Evolutionary conservation across 192 early-diverging fungal genomes (phyloP), one percentile per base, ranked within the genome.

Genomic region (Backusella circina): DNA sequence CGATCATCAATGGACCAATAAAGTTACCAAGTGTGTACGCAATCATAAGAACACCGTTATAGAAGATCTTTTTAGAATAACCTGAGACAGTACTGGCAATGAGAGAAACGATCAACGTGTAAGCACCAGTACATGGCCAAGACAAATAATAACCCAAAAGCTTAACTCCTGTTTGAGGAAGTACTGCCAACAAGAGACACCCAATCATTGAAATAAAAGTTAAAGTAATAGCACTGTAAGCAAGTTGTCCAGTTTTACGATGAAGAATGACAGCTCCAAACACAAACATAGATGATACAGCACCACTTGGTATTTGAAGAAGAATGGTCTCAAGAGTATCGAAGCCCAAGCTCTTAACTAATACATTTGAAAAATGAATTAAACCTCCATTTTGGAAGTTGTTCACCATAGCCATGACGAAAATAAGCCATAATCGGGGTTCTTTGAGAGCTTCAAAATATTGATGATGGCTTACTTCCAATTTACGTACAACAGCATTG

Each of bases 271-370:
- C 13, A 72, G 57, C n/a, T 1, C 37, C n/a, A 13, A 72, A 61
- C 2, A 35, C 31, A 36, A 18, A 50, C 36, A 36, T 9, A 32
- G 33, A 15, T 3, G 71, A 30, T 8, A 31, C 47, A 12, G 32
- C 47, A 23, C 71, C 71, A 57, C 50, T 21, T 23, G 71, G 71
- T 2, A 72, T 72, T 72, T 72, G 71, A 26, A 72, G 51, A 61
- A 72, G 47, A 23, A 72, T 61, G 2, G 71, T 36, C 3, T 72
- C 18, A 26, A 32, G n/a, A 1, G 71, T 71, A 6, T 65, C 35
- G n/a, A 76, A 80, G 0, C 79, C 79, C 33, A 80, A 32, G 9
- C 65, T 57, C 57, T 47, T 18, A 0, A 69, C 54, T 16, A 80
- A 64, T 7, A 73, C 64, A 28, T 50, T 70, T 18, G 39, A 44